A percentile compares a stretch with the other conserved stretches of the same genome.
phyloP scores from a whole-genome alignment of 78 protist genomes.

The Dictyostelium intermedium region DNA sequence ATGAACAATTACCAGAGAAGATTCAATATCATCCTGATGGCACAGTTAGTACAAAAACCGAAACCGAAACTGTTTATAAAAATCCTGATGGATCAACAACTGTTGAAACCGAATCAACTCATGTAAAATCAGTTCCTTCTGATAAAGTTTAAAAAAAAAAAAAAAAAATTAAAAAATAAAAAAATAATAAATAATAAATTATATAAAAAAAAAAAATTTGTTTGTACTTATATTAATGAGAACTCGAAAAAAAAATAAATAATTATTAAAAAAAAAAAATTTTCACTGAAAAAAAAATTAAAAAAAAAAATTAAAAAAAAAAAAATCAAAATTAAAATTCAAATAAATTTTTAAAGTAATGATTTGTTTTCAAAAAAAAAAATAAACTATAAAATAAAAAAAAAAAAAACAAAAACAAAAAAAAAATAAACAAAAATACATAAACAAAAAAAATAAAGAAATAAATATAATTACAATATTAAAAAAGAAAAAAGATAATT shows the following conservation, averaged over 20 bases:
- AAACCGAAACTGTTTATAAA: not conserved
- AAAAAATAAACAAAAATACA: not conserved
- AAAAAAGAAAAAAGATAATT: too few relatives aligned
- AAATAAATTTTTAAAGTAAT: not conserved
- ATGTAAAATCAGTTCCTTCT: not conserved
- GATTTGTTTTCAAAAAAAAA: not conserved
- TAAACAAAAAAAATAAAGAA: too few relatives aligned
- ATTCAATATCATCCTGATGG: slow-evolving; percentile 12
- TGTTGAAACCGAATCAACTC: not conserved
- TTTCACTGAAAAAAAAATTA: not conserved
- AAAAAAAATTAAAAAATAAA: not conserved
- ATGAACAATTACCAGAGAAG: slow-evolving; percentile 12
- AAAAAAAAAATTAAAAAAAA: not conserved
- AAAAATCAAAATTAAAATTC: not conserved
- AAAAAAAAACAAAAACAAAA: not conserved
- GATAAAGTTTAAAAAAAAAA: not conserved
- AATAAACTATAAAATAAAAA: not conserved
- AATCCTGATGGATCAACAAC: not conserved
- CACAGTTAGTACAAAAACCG: not conserved
- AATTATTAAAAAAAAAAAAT: not conserved
- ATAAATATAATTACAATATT: too few relatives aligned
- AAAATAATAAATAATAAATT: too few relatives aligned
- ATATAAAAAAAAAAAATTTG: too few relatives aligned
- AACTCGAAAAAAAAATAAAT: too few relatives aligned
- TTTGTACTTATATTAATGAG: too few relatives aligned